Evolutionary conservation across 83 land plant genomes (phyloP), one percentile per base, ranked within the genome.

Genomic region (Diphasiastrum complanatum): DNA sequence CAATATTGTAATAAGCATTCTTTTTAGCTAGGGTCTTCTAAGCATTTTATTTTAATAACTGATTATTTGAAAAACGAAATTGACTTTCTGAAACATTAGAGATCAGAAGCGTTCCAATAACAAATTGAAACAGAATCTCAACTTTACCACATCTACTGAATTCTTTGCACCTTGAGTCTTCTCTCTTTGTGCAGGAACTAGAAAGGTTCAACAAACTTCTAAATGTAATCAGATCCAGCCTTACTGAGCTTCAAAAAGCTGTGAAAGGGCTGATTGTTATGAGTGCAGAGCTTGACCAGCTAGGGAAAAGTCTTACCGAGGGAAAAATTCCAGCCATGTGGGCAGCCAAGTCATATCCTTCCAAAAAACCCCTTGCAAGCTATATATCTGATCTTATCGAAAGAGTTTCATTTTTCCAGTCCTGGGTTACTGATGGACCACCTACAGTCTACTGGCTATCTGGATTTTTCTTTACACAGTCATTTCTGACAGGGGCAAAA

Each of bases 401-500:
- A 10, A 51, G 77, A 27, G 49, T 74, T 37, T 41, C 65, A 1
- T 74, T 74, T 36, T 69, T 74, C 52, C 66, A 62, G 35, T 23
- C 30, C 8, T 74, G 77, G 77, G 48, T 74, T 33, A 43, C 49
- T 25, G 54, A 67, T 62, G 77, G 77, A 6, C 32, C 60, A 12
- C 77, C 77, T 0, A 16, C 41, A 0, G 56, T 68, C 19, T 74
- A 47, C 37, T 74, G 77, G 77, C 27, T 74, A 14, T 74, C 77
- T 0, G 77, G 74, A 0, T 74, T 74, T 54, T 74, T 74, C 60
- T 74, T 74, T 52, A 74, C 77, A 11, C 77, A 74, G 60, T 74
- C 77, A 1, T 74, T 74, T 63, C 47, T 74, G 20, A 74, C 77
- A 14, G 77, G 77, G 47, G 77, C 77, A 18, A 74, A 74, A 37